A percentile compares a stretch with the other conserved stretches of the same genome.
These are phyloP conservation scores for Collybia sordida DNA, from an alignment of 768 basidiomycete genomes.

Conservation along the genomic window DNA sequence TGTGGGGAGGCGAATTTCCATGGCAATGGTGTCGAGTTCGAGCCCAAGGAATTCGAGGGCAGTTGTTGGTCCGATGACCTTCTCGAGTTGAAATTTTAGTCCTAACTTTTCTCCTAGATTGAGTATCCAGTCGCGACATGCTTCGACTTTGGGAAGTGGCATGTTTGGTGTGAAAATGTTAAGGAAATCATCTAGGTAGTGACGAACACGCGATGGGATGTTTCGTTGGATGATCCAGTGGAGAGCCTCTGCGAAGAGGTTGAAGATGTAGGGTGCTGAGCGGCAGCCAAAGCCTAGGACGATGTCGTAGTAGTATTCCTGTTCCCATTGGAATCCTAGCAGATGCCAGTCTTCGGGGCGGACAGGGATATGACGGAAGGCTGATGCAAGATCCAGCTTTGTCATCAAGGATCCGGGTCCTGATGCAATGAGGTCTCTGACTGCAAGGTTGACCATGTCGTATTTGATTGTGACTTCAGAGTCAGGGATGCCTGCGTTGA, in stretches of 20 bases:
- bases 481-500: slow-evolving; percentile 32
- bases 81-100: slow-evolving; percentile 25
- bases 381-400: slow-evolving; percentile 33
- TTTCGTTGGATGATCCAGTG: slow-evolving; percentile 39
- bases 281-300: slow-evolving; percentile 31
- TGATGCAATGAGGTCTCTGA: slow-evolving; percentile 19
- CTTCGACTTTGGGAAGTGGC: too few relatives aligned
- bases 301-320: slow-evolving; percentile 24
- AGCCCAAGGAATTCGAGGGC: slow-evolving; percentile 25
- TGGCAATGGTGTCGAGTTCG: slow-evolving; percentile 15
- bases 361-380: slow-evolving; percentile 36
- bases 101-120: slow-evolving; percentile 24
- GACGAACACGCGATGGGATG: slow-evolving; percentile 26
- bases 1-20: slow-evolving; percentile 31
- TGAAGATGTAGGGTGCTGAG: slow-evolving; percentile 38
- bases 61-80: slow-evolving; percentile 23
- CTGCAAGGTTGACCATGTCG: slow-evolving; percentile 23
- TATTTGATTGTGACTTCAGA: slow-evolving; percentile 25
- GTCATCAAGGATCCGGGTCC: slow-evolving; percentile 27
- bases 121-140: slow-evolving; percentile 30
- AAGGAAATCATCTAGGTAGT: slow-evolving; percentile 38
- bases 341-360: slow-evolving; percentile 26
- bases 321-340: slow-evolving; percentile 30
- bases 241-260: slow-evolving; percentile 36
- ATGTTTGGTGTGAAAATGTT: too few relatives aligned